Evolutionary conservation across 148 eudicot species (phyloP).

Genomic region (Gaultheria prostrata): DNA sequence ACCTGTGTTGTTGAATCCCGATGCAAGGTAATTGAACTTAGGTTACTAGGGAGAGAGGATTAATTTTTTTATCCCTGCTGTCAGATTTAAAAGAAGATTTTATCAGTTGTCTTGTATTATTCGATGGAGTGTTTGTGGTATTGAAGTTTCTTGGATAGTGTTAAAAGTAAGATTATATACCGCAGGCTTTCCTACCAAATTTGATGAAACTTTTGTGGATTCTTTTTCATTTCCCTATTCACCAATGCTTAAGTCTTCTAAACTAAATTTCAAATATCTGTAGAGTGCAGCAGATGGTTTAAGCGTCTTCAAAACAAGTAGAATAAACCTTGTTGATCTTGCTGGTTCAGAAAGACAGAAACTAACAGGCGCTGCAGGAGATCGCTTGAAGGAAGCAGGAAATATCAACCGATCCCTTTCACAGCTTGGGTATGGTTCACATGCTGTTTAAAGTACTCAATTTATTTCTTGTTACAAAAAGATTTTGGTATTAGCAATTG

Average conservation of each 20-base stretch:
- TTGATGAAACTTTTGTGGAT: neutral
- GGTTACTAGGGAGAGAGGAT: neutral
- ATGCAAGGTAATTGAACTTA: slow-evolving; percentile 60
- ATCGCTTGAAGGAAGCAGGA: slow-evolving; percentile 96
- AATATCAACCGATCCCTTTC: slow-evolving; percentile 92
- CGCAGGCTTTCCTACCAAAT: neutral
- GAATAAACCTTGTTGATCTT: slow-evolving; percentile 95
- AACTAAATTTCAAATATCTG: slow-evolving; percentile 24
- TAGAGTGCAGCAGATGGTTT: slow-evolving; percentile 78
- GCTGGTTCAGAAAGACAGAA: slow-evolving; percentile 99
- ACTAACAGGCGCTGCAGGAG: slow-evolving; percentile 97
- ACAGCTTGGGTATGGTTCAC: slow-evolving; percentile 79
- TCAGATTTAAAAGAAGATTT: neutral
- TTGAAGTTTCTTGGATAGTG: neutral
- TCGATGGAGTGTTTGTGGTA: neutral
- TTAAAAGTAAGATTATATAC: neutral
- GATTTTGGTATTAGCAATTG: neutral
- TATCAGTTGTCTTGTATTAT: neutral
- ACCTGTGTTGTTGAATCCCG: slow-evolving; percentile 95
- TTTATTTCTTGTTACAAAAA: neutral
- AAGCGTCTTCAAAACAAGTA: slow-evolving; percentile 78
- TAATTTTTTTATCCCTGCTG: neutral
- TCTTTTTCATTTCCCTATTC: neutral
- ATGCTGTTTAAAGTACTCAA: neutral
- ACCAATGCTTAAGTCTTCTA: neutral